Evolutionary conservation across 768 basidiomycete genomes (phyloP).

Genomic region (Termitomyces sp.): DNA sequence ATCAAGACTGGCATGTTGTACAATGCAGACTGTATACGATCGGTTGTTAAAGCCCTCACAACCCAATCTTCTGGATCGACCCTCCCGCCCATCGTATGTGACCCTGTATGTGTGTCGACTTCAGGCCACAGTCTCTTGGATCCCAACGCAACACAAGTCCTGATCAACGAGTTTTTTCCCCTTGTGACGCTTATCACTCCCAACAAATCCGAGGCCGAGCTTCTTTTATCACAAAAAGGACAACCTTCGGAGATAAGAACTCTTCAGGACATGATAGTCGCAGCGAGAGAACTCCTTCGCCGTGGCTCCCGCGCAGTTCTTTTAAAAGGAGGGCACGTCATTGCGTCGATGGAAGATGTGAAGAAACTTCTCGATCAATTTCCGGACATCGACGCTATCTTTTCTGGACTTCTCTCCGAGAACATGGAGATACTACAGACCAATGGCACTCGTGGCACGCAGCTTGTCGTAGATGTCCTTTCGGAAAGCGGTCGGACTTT

Average conservation of each 20-base stretch:
- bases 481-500: constrained; percentile 33
- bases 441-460: constrained; percentile 13
- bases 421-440: constrained; percentile 60
- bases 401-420: constrained; percentile 41
- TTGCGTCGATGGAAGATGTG: constrained; percentile 40
- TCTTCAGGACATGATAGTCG: constrained; percentile 56
- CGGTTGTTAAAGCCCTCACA: constrained; percentile 48
- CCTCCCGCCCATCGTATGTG: constrained; percentile 63
- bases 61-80: constrained; percentile 25
- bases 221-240: constrained; percentile 44
- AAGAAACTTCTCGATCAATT: constrained; percentile 19
- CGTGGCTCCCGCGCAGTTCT: constrained; percentile 57
- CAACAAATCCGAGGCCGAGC: constrained; percentile 76
- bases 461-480: constrained; percentile 63
- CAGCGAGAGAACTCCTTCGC: constrained; percentile 41
- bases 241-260: constrained; percentile 28
- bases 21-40: constrained; percentile 45
- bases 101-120: constrained; percentile 90
- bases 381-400: constrained; percentile 31
- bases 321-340: constrained; percentile 83
- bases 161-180: constrained; percentile 66
- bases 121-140: constrained; percentile 79
- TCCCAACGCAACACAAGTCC: constrained; percentile 51
- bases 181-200: constrained; percentile 74
- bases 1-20: constrained; percentile 93